Base-by-base conservation (phyloP, 2,329 filamentous ascomycete genomes). In the Aspergillus floridensis region DNA sequence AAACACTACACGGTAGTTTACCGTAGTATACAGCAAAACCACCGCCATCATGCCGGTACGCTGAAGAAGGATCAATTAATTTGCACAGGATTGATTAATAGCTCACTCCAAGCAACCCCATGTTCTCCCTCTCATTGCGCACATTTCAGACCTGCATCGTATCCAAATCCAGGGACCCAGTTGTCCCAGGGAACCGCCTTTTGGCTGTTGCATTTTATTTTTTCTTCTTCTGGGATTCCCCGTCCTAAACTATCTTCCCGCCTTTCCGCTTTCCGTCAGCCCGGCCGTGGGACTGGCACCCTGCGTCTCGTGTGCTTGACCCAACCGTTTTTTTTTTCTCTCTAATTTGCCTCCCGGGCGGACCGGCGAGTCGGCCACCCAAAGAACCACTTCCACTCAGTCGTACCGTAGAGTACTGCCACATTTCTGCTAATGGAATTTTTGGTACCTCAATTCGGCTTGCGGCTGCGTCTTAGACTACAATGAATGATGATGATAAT, bases 361-460 rank as follows among this genome's bases (percentile, higher is more conserved):
- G 66, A 67, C 62, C 65, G 62, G 51, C 61, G 59, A 65, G 62
- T 62, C 62, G 61, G 61, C 56, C 55, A 63, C 62, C 66, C 65
- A 68, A 53, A 61, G 57, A 64, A 54, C 56, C 54, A 59, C 54
- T 51, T 44, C 16, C 38, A 44, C 8, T 19, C 14, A 5, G 32
- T 49, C 48, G n/a, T 49, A 49, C 32, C 26, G 26, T 29, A 29
- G 26, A 29, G 26, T 29, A 26, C 26, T 29, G 26, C 26, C 26
- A 29, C 26, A 29, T 29, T 35, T 35, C 14, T 35, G 11, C 32
- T 12, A 44, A 16, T 44, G 38, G 8, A 44, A 44, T 44, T 2
- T 44, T 44, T 44, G 38, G 16, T n/a, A 44, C 38, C 38, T 44
- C 38, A 19, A 44, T 44, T 44, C 16, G 38, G 38, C 16, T 16